Conservation (phyloP, 2,329 filamentous ascomycete species). For the Seiridium unicorne region DNA sequence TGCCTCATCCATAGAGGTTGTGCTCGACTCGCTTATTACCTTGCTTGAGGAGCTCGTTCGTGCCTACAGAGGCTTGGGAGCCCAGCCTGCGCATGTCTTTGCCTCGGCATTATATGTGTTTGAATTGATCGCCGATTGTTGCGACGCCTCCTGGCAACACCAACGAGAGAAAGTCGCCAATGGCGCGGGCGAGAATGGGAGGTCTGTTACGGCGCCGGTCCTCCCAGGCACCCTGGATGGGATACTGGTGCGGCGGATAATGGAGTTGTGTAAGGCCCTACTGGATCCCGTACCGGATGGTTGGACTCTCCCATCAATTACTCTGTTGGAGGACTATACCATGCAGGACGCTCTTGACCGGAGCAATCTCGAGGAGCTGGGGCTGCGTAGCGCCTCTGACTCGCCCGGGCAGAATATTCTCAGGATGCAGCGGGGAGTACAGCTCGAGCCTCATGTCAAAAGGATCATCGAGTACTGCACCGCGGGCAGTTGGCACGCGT, state of each 20-base stretch:
- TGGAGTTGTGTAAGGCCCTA: conserved; percentile 56
- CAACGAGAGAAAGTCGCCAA: conserved; percentile 29
- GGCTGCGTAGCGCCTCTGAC: not conserved
- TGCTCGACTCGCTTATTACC: conserved; percentile 56
- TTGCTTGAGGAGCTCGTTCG: conserved; percentile 58
- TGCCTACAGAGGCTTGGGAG: conserved; percentile 48
- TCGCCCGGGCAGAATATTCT: not conserved
- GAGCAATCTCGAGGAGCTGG: conserved; percentile 15
- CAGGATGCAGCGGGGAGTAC: conserved; percentile 16
- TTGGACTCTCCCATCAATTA: conserved; percentile 54
- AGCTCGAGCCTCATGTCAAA: conserved; percentile 55
- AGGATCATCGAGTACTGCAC: conserved; percentile 62
- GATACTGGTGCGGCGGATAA: conserved; percentile 50
- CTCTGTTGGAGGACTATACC: conserved; percentile 53
- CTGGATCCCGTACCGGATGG: conserved; percentile 58
- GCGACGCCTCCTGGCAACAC: conserved; percentile 57
- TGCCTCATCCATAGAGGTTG: conserved; percentile 47
- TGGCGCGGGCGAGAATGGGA: conserved; percentile 11
- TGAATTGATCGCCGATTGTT: conserved; percentile 63
- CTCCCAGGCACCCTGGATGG: conserved; percentile 44
- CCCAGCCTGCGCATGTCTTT: conserved; percentile 59
- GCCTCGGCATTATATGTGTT: conserved; percentile 66
- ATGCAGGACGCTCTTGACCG: conserved; percentile 34
- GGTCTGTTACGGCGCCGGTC: conserved; percentile 4
- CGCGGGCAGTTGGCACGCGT: conserved; percentile 60